These are phyloP conservation scores for Marasmius sp. DNA, from an alignment of 1,284 basidiomycete genomes.

Conservation along the genomic window DNA sequence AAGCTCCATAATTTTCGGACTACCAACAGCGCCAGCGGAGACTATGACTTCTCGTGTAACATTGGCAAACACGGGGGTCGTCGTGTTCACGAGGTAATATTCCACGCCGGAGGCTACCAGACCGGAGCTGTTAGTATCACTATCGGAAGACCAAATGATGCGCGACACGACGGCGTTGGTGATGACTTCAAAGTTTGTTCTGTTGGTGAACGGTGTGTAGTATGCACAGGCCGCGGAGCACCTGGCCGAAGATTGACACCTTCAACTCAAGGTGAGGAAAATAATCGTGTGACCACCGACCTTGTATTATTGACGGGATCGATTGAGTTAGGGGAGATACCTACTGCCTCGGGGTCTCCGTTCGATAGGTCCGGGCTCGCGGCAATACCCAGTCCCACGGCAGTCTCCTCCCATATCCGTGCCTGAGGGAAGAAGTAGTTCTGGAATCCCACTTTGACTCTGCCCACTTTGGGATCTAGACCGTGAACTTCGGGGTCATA, in stretches of 20 bases:
- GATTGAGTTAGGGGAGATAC: constrained; percentile 26
- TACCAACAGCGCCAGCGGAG: constrained; percentile 28
- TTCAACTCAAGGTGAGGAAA: not conserved
- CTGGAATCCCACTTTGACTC: constrained; percentile 30
- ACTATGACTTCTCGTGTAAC: constrained; percentile 24
- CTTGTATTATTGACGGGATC: constrained; percentile 29
- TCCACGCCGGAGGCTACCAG: constrained; percentile 19
- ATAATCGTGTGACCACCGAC: constrained; percentile 6
- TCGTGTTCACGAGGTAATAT: constrained; percentile 12
- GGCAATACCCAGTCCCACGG: constrained; percentile 18
- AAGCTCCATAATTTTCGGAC: constrained; percentile 28
- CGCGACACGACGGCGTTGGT: constrained; percentile 22
- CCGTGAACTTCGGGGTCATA: constrained; percentile 6
- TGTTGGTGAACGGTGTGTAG: constrained; percentile 14
- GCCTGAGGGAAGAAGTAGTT: constrained; percentile 29
- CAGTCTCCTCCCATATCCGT: constrained; percentile 24
- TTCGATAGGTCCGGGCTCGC: constrained; percentile 24
- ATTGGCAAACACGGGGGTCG: not conserved
- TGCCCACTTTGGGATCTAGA: constrained; percentile 8
- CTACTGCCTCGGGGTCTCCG: constrained; percentile 26
- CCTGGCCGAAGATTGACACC: not conserved
- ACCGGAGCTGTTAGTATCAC: not conserved
- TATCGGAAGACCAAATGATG: constrained; percentile 26
- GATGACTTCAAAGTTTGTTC: constrained; percentile 22
- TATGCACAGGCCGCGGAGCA: constrained; percentile 15